Conservation (phyloP, 1,284 basidiomycete species). For the Wallemia ichthyophaga region DNA sequence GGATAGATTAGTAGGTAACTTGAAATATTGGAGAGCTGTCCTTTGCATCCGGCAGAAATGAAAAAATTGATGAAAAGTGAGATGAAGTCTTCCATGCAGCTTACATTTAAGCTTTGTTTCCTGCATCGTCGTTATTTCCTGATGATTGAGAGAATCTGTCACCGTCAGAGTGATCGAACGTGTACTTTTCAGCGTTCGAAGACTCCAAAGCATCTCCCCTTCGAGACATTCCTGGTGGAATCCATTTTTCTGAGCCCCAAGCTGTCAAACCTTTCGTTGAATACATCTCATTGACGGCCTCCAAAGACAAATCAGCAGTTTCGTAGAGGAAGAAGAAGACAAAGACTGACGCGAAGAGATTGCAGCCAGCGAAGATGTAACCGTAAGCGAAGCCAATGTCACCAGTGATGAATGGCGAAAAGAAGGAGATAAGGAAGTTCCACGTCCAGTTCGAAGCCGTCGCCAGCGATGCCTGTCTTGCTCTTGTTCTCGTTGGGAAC, state of each 20-base stretch:
- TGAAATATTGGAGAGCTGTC: too few relatives aligned
- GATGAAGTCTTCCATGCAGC: too few relatives aligned
- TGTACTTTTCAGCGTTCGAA: not conserved
- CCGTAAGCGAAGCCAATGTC: constrained; percentile 33
- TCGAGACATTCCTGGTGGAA: not conserved
- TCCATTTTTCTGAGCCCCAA: not conserved
- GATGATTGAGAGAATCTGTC: not conserved
- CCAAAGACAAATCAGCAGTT: constrained; percentile 33
- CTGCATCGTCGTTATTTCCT: too few relatives aligned
- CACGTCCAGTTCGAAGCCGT: constrained; percentile 31
- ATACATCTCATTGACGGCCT: constrained; percentile 25
- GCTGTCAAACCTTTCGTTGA: not conserved
- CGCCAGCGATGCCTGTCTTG: constrained; percentile 40
- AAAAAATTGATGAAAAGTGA: too few relatives aligned
- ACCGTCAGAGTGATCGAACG: not conserved
- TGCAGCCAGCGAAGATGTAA: constrained; percentile 17
- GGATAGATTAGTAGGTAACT: too few relatives aligned
- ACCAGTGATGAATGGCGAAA: constrained; percentile 8
- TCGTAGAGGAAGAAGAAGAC: constrained; percentile 54
- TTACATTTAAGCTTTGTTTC: too few relatives aligned
- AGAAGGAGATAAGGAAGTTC: constrained; percentile 9
- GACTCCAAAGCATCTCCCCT: not conserved
- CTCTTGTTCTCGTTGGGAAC: constrained; percentile 39
- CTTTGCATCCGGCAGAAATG: too few relatives aligned
- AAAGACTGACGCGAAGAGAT: constrained; percentile 28